These are phyloP conservation scores for Piper betle DNA, from an alignment of 164 flowering plant species.

Conservation along the genomic window DNA sequence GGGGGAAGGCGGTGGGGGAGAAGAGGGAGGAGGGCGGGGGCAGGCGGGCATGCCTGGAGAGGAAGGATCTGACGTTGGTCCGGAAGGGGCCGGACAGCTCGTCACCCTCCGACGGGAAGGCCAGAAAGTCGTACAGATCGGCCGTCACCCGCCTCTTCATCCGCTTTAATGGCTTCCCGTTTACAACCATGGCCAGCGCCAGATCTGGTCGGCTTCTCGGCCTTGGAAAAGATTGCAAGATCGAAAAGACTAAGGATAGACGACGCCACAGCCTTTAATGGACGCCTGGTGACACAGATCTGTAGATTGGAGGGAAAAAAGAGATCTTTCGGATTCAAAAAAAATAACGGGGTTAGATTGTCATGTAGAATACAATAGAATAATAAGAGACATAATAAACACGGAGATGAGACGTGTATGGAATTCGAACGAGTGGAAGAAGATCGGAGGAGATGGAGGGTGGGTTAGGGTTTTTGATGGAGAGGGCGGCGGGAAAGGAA, in stretches of 20 bases:
- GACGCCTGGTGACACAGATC: not conserved
- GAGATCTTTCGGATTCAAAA: no score
- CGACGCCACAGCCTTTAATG: no score
- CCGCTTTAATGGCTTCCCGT: slow-evolving; percentile 49
- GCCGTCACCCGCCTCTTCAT: slow-evolving; percentile 65
- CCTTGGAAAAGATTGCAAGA: not conserved
- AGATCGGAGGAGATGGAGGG: no score
- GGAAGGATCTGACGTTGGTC: slow-evolving; percentile 26
- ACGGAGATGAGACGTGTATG: no score
- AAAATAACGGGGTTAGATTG: no score
- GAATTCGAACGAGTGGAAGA: no score
- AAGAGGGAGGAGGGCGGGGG: slow-evolving; percentile 29
- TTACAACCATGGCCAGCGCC: slow-evolving; percentile 39
- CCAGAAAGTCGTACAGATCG: slow-evolving; percentile 49
- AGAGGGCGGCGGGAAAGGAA: no score
- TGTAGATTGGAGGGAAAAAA: not conserved
- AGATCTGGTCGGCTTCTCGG: not conserved
- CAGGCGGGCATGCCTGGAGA: slow-evolving; percentile 28
- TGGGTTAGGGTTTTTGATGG: no score
- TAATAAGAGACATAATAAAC: no score
- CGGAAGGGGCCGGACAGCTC: slow-evolving; percentile 33
- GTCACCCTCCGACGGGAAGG: slow-evolving; percentile 31
- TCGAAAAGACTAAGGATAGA: not conserved
- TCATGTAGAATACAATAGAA: no score
- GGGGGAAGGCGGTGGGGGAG: slow-evolving; percentile 13